Conservation (phyloP, 1,284 basidiomycete species). For the Pisolithus thermaeus region DNA sequence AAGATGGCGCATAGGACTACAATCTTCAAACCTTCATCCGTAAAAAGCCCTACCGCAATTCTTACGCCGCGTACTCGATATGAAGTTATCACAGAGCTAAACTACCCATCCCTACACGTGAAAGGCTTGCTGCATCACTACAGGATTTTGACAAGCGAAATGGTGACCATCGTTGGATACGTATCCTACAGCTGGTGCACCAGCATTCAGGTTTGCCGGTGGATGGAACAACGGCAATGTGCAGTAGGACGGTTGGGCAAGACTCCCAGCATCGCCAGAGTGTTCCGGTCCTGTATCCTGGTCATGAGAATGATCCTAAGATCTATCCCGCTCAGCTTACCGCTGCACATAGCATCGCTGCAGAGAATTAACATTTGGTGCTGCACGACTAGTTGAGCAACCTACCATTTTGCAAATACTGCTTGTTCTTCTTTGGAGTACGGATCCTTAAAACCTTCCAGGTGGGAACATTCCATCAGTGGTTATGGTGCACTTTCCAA, state of each 20-base stretch:
- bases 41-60: too few species aligned
- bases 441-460: slow-evolving; percentile 34
- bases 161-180: slow-evolving; percentile 43
- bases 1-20: too few species aligned
- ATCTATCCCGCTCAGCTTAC: slow-evolving; percentile 21
- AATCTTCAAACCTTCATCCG: too few species aligned
- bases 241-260: slow-evolving; percentile 46
- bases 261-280: slow-evolving; percentile 33
- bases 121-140: slow-evolving; percentile 43
- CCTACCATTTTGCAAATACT: slow-evolving; percentile 46
- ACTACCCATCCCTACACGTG: slow-evolving; percentile 43
- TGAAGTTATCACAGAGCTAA: too few species aligned
- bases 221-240: slow-evolving; percentile 49
- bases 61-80: too few species aligned
- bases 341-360: slow-evolving; percentile 46
- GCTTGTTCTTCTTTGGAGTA: slow-evolving; percentile 45
- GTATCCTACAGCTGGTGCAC: slow-evolving; percentile 39
- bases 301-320: neutral
- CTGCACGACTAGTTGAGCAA: slow-evolving; percentile 1
- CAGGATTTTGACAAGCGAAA: slow-evolving; percentile 51
- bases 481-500: too few species aligned
- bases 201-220: slow-evolving; percentile 23
- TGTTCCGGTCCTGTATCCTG: slow-evolving; percentile 33
- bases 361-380: neutral
- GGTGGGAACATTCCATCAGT: neutral